Base-by-base conservation (phyloP, 768 basidiomycete species). In the Macrolepiota dolichaula region DNA sequence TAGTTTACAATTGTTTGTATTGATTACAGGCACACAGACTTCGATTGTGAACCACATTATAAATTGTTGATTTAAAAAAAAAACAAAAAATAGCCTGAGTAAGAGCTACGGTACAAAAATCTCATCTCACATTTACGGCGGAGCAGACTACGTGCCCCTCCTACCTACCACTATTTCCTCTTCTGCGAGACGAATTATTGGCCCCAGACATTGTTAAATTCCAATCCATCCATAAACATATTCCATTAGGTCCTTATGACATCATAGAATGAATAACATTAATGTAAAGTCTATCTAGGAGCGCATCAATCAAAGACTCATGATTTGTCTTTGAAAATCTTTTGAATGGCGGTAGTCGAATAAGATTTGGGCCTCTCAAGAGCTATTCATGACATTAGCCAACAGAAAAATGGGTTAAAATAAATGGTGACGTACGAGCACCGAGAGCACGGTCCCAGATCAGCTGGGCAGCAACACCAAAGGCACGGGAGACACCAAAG, bases 401-500 rank as follows among this genome's bases (percentile, higher is more conserved):
- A n/a, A 38, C 24, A 56, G 63, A 27, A 24, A 54, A 46, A 12
- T 29, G 12, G 35, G 1, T 37, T 35, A 62, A 10, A 63, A 47
- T 35, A 40, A 42, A 44, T 29, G n/a, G 62, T 32, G 3, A 85
- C 90, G 72, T 72, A 92, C 90, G 92, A 76, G 91, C 92, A 77
- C 92, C 92, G 67, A 93, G 87, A 15, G 92, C 92, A 72, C 93
- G 91, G 70, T 94, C 93, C 94, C 94, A 95, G 66, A 95, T 92
- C 65, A 94, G 80, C 70, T 95, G 94, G 35, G 92, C 87, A 57
- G 90, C 85, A 59, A 94, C 92, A 77, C 92, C 92, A 66, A 94
- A 92, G 17, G 92, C 94, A 71, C 94, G 90, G n/a, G 93, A 96
- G 7, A 97, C 92, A 79, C 94, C 95, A 74, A 97, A 97, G 62